phyloP scores from a whole-genome alignment of 768 basidiomycete species.

The Tylopilus balloui region DNA sequence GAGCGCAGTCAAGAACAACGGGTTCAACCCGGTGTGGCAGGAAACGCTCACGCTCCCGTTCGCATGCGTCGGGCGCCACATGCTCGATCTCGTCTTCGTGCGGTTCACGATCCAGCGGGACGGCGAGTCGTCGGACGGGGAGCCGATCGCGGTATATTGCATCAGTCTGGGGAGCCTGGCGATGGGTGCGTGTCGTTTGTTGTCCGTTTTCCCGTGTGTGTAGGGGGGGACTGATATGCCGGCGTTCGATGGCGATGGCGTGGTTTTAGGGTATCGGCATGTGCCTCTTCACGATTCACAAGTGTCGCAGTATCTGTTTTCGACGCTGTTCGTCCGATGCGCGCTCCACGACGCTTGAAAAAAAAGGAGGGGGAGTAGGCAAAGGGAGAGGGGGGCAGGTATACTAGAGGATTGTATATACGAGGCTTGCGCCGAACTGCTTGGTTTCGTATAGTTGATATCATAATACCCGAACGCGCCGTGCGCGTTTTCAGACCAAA shows the following conservation, averaged over 20 bases:
- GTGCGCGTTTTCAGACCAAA: too few relatives aligned
- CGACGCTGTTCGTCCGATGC: constrained; percentile 83
- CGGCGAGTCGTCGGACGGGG: constrained; percentile 51
- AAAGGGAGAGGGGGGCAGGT: neutral
- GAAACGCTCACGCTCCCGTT: constrained; percentile 69
- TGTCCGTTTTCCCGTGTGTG: too few relatives aligned
- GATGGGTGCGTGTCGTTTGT: constrained; percentile 49
- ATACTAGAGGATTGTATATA: too few relatives aligned
- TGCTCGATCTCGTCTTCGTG: constrained; percentile 83
- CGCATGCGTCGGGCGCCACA: constrained; percentile 64
- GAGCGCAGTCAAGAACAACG: constrained; percentile 71
- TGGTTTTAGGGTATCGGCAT: constrained; percentile 77
- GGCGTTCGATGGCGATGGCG: too few relatives aligned
- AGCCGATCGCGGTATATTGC: constrained; percentile 72
- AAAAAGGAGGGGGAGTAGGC: too few relatives aligned
- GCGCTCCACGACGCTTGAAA: constrained; percentile 37
- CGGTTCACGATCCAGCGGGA: constrained; percentile 71
- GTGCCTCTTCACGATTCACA: constrained; percentile 86
- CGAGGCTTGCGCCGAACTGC: too few relatives aligned
- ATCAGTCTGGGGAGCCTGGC: constrained; percentile 66
- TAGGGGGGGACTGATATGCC: neutral
- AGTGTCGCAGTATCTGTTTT: constrained; percentile 85
- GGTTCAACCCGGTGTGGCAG: constrained; percentile 89
- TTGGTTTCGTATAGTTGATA: too few relatives aligned
- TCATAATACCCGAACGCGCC: too few relatives aligned